Evolutionary conservation across 1,284 basidiomycete genomes (phyloP), one percentile per base, ranked within the genome.

Genomic region (Melampsora larici-populina): DNA sequence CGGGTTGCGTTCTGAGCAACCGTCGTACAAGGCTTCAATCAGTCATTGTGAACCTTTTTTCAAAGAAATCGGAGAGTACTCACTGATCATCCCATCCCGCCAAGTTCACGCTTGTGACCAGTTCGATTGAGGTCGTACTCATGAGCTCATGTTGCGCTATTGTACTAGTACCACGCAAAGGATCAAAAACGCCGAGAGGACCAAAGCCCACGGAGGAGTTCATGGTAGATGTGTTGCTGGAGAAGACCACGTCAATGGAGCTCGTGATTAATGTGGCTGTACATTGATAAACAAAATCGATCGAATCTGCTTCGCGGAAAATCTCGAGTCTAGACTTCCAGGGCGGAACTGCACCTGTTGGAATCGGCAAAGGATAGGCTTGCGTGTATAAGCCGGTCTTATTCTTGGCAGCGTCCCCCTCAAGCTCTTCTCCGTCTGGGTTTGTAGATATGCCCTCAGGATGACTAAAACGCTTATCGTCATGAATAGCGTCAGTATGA

Each of bases 231-330:
- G n/a, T 67, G 9, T 60, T 60, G 55, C 29, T 76, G 40, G 58
- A 66, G 29, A 76, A 76, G 24, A 62, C 31, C 9, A 76, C 29
- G 46, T 76, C 66, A 21, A 76, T 63, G 4, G 74, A 76, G 46
- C 67, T 49, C 1, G 65, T 76, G 58, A 68, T 65, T 33, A 49
- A 69, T 9, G 74, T 68, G 65, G 60, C 60, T 29, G 55, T 68
- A 76, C 66, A 51, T 36, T 69, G 60, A 65, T 78, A 78, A 17
- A 78, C 36, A 49, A 78, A 78, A 51, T 78, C 75, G 40, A 78
- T 63, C 21, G 55, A 64, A 48, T 66, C 66, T 21, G 46, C 67
- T 70, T 70, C 68, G 29, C 75, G 58, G 48, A 78, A 78, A 18
- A 78, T 62, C 29, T 78, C 60, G 21, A 70, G 58, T 70, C 66